Conservation (phyloP, 768 basidiomycete species). For the Pulveroboletus sp. region DNA sequence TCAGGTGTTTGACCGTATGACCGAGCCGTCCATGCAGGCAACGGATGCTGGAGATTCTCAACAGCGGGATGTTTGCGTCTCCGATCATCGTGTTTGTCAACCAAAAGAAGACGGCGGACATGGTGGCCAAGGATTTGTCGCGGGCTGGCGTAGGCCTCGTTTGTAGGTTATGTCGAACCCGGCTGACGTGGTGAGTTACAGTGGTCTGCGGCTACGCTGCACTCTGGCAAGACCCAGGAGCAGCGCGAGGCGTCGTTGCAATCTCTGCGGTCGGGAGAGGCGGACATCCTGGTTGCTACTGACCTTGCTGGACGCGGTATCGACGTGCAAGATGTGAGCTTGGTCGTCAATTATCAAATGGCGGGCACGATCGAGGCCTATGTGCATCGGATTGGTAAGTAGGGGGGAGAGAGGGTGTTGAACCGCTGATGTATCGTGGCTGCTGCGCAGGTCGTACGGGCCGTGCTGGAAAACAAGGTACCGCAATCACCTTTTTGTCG, state of each 20-base stretch:
- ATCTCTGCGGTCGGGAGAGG: conserved; percentile 77
- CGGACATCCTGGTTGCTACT: conserved; percentile 90
- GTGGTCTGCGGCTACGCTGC: conserved; percentile 89
- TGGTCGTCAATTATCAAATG: conserved; percentile 99
- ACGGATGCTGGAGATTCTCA: conserved; percentile 86
- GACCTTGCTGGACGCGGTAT: conserved; percentile 98
- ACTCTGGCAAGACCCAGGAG: conserved; percentile 97
- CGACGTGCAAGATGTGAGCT: conserved; percentile 93
- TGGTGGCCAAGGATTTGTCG: conserved; percentile 91
- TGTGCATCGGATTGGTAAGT: conserved; percentile 92
- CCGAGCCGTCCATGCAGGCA: conserved; percentile 45
- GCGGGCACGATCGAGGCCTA: conserved; percentile 93
- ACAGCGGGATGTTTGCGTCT: conserved; percentile 73
- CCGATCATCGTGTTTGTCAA: conserved; percentile 99
- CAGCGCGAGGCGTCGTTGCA: conserved; percentile 93
- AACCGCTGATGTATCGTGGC: conserved; percentile 2
- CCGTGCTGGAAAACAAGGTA: conserved; percentile 93
- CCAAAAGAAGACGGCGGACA: conserved; percentile 98
- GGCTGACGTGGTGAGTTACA: conserved; percentile 27
- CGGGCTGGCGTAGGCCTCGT: conserved; percentile 72
- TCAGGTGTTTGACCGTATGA: background rate
- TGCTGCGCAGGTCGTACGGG: conserved; percentile 82
- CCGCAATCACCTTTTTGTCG: conserved; percentile 91
- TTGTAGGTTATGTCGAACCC: background rate
- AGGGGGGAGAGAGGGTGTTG: background rate